These are phyloP conservation scores for Hsuehochloa calcarea DNA, from an alignment of 176 grass and related monocot genomes.

Conservation along the genomic window DNA sequence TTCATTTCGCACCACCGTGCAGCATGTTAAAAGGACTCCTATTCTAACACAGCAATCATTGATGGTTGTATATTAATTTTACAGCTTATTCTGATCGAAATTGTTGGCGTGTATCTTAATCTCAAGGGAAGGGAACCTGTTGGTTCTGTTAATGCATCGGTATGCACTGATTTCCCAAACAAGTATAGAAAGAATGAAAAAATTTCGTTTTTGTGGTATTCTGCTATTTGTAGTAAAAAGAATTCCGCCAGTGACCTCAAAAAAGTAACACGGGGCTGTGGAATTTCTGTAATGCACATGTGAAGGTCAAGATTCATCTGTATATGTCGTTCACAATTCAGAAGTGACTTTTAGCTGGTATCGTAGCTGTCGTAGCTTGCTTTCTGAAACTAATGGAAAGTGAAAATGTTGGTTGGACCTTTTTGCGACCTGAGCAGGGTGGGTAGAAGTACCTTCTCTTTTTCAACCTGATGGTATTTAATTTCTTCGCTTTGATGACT, in stretches of 20 bases:
- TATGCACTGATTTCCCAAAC: background rate
- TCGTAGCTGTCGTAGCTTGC: background rate
- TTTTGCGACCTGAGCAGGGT: fast-evolving
- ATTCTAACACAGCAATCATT: constrained; percentile 22
- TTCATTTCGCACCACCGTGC: background rate
- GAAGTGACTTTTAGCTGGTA: background rate
- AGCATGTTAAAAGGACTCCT: no score
- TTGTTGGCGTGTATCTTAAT: background rate
- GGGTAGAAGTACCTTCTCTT: no score
- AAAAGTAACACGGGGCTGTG: background rate
- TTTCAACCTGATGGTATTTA: no score
- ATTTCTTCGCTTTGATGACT: no score
- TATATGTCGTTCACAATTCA: background rate
- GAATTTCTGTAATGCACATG: background rate
- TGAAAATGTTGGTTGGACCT: background rate
- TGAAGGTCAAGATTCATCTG: background rate
- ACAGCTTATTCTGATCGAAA: background rate
- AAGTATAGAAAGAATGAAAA: background rate
- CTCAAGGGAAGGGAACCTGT: background rate
- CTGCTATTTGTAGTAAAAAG: background rate
- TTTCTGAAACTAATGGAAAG: background rate
- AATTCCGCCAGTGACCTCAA: background rate
- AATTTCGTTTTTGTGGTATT: background rate
- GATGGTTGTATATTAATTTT: constrained; percentile 28
- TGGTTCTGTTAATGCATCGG: background rate